phyloP scores from a whole-genome alignment of 306 rosid species.

The Lathyrus tuberosus region DNA sequence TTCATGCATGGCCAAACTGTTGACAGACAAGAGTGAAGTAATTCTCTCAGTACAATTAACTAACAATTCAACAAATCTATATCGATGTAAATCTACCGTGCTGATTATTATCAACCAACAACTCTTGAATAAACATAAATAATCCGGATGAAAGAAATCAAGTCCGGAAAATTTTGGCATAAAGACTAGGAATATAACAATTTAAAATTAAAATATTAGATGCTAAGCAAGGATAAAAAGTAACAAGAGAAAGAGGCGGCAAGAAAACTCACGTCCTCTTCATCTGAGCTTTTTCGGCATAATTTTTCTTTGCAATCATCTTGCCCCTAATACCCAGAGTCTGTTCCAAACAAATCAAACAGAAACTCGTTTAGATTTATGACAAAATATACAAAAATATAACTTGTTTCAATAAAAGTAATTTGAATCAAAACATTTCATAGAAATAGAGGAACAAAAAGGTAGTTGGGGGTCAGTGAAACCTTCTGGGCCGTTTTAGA shows the following conservation, averaged over 20 bases:
- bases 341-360: conserved; percentile 47
- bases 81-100: not conserved
- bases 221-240: not conserved
- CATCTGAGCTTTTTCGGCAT: conserved; percentile 85
- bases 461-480: not conserved
- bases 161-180: not conserved
- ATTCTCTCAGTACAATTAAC: conserved; percentile 14
- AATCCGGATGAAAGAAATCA: not conserved
- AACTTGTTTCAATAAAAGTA: not conserved
- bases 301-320: conserved; percentile 80
- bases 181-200: not conserved
- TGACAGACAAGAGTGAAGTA: conserved; percentile 6
- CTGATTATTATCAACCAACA: not conserved
- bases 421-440: not conserved
- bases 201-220: not conserved
- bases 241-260: not conserved
- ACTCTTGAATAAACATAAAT: conserved; percentile 5
- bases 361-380: not conserved
- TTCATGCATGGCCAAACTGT: conserved; percentile 89
- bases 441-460: not conserved
- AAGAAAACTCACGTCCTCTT: conserved; percentile 78
- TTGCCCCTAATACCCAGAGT: conserved; percentile 84
- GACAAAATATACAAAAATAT: not conserved
- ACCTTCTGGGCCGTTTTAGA: conserved; percentile 89
- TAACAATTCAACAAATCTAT: not conserved